Conservation (phyloP, 2,329 filamentous ascomycete genomes). For the Clarireedia homoeocarpa region DNA sequence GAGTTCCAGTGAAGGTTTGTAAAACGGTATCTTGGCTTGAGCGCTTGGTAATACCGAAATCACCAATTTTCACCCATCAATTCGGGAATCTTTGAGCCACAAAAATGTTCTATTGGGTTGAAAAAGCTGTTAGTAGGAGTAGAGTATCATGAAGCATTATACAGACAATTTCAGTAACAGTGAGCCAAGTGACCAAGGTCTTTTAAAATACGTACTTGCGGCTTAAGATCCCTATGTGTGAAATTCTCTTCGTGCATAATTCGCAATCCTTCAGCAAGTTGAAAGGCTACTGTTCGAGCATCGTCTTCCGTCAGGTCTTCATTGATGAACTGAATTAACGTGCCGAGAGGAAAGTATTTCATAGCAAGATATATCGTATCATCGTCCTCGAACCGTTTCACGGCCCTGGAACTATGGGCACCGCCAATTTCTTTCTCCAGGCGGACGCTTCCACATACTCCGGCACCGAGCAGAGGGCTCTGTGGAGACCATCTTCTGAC, state of each 20-base stretch:
- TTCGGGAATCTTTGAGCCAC: neutral
- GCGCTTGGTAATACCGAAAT: constrained; percentile 33
- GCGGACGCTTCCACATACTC: neutral
- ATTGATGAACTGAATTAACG: constrained; percentile 10
- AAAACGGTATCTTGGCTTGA: neutral
- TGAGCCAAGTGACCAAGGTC: no score
- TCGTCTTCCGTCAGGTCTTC: neutral
- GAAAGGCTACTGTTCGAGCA: neutral
- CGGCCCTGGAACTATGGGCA: no score
- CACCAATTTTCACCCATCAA: constrained; percentile 35
- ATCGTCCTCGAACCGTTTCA: neutral
- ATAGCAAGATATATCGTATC: neutral
- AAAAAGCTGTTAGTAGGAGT: no score
- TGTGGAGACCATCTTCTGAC: neutral
- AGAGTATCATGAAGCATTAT: no score
- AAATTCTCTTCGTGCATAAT: neutral
- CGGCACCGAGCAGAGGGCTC: neutral
- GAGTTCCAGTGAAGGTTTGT: constrained; percentile 8
- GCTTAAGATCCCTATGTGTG: constrained; percentile 6
- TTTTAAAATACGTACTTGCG: constrained; percentile 8
- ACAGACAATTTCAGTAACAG: no score
- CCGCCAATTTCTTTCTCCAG: no score
- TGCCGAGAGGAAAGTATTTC: neutral
- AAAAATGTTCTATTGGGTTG: constrained; percentile 14
- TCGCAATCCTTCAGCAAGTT: neutral